A percentile compares a stretch with the other conserved stretches of the same genome.
Conservation (phyloP, 345 rosid species). For the Salix arbutifolia region DNA sequence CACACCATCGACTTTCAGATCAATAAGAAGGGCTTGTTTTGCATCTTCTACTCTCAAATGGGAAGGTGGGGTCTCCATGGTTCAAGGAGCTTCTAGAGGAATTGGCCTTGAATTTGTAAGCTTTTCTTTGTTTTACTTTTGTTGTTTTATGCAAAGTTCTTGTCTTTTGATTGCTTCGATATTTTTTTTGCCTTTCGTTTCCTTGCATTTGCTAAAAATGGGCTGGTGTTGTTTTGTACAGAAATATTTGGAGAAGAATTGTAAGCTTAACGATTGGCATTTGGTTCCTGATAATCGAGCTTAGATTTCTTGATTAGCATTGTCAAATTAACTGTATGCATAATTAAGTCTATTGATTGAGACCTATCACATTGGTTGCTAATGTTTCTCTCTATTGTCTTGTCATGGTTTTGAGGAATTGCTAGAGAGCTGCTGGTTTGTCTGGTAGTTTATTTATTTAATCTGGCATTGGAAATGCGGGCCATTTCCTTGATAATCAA, state of each 20-base stretch:
- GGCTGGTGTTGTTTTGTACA: background rate
- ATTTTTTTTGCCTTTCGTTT: background rate
- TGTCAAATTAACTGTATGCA: too few relatives aligned
- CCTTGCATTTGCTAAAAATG: background rate
- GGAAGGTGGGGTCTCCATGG: conserved; percentile 82
- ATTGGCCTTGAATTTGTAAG: conserved; percentile 86
- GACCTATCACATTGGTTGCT: background rate
- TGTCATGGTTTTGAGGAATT: background rate
- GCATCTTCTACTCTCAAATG: conserved; percentile 31
- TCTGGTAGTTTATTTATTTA: background rate
- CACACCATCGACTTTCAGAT: conserved; percentile 4
- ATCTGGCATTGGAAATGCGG: background rate
- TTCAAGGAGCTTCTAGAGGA: conserved; percentile 94
- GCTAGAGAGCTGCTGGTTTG: background rate
- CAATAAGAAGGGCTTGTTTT: conserved; percentile 7
- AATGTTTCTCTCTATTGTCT: background rate
- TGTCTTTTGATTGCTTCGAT: background rate
- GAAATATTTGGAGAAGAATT: background rate
- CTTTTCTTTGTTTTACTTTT: background rate
- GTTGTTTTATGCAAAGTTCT: background rate
- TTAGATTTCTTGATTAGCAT: background rate
- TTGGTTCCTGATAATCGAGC: background rate
- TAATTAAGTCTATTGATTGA: background rate
- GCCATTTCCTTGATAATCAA: background rate
- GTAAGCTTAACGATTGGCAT: background rate